Percentiles rank a stretch among this genome's conserved stretches.
phyloP scores from a whole-genome alignment of 495 filamentous ascomycete species.

The Trypethelium eluteriae region DNA sequence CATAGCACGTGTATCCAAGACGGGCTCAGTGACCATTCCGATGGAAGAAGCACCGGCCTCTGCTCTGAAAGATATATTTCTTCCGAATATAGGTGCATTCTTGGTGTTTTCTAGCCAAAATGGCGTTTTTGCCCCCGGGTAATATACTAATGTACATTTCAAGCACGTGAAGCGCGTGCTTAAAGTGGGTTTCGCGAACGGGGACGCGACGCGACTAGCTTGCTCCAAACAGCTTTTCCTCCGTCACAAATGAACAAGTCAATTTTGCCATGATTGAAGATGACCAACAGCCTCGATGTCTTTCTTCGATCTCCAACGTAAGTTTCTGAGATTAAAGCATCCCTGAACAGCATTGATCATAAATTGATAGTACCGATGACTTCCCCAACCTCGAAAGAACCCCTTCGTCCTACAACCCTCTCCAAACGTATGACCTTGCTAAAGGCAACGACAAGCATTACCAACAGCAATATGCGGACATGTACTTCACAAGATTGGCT shows the following conservation, averaged over 20 bases:
- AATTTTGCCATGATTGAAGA: background rate
- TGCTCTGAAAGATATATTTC: too few species aligned
- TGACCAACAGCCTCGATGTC: background rate
- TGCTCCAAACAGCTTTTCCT: background rate
- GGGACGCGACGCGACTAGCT: conserved; percentile 5
- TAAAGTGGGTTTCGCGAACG: background rate
- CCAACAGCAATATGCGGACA: conserved; percentile 90
- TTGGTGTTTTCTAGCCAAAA: too few species aligned
- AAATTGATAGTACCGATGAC: background rate
- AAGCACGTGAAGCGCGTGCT: background rate
- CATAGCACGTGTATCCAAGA: background rate
- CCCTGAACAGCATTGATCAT: background rate
- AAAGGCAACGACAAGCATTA: conserved; percentile 67
- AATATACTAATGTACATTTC: too few species aligned
- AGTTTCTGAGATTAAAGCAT: background rate
- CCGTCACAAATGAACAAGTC: background rate
- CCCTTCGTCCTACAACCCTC: conserved; percentile 62
- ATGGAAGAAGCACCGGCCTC: background rate
- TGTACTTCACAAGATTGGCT: conserved; percentile 89
- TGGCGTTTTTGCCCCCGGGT: too few species aligned
- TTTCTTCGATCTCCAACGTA: background rate
- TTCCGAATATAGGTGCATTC: too few species aligned
- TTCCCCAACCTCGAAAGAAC: conserved; percentile 16
- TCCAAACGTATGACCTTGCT: conserved; percentile 63
- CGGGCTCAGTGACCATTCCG: background rate